Percentiles rank a stretch among this genome's conserved stretches.
phyloP scores from a whole-genome alignment of 169 alveolate species.

The Perkinsus chesapeaki region DNA sequence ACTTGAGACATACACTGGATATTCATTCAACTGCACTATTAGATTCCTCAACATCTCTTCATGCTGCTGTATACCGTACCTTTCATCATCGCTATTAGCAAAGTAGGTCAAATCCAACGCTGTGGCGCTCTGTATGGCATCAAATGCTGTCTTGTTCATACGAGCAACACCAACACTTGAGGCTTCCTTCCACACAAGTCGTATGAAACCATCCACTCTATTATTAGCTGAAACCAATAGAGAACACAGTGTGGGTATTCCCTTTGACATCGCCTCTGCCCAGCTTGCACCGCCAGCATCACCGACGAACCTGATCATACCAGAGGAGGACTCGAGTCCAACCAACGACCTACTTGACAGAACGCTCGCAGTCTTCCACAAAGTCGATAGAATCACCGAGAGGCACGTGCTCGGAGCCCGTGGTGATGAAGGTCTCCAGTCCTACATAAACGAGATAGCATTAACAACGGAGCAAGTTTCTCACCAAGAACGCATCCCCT shows the following conservation, averaged over 20 bases:
- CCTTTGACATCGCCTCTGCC: neutral
- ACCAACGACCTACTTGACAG: neutral
- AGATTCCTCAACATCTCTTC: neutral
- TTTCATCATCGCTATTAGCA: neutral
- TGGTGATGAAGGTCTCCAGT: neutral
- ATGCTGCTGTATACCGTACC: neutral
- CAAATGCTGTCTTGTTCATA: neutral
- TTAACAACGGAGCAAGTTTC: no score
- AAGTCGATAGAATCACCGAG: neutral
- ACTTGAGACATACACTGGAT: neutral
- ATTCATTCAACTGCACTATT: neutral
- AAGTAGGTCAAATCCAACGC: neutral
- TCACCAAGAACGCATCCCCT: neutral
- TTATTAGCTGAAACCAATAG: neutral
- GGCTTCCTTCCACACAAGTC: neutral
- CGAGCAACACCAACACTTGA: neutral
- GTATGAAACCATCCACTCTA: neutral
- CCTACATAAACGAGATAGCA: no score
- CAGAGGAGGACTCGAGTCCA: neutral
- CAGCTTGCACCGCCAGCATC: neutral
- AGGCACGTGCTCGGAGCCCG: neutral
- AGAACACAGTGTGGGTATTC: neutral
- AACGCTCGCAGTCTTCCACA: neutral
- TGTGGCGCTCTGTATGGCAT: neutral
- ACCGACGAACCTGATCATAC: neutral